A percentile compares a stretch with the other conserved stretches of the same genome.
Conservation (phyloP, 2,329 filamentous ascomycete genomes). For the Neofusicoccum sp. region DNA sequence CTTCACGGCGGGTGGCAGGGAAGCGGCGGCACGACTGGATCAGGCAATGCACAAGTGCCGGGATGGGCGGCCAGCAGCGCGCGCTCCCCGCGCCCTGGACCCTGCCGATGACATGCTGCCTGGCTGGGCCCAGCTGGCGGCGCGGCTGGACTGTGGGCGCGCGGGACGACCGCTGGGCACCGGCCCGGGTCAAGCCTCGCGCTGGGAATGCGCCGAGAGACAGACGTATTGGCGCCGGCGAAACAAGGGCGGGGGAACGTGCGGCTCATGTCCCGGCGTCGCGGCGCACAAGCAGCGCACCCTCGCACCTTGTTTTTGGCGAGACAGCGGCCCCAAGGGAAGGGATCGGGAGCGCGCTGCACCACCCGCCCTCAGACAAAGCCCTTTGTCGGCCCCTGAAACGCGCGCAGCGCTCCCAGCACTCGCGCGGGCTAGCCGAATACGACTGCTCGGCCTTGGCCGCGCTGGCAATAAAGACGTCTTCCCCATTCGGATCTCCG, state of each 20-base stretch:
- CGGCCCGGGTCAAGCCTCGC: conserved; percentile 2
- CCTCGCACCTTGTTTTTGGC: background rate
- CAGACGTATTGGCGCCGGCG: background rate
- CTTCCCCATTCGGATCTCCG: conserved; percentile 19
- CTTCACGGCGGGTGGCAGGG: background rate
- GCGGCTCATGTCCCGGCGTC: conserved; percentile 5
- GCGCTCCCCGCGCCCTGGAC: conserved; percentile 15
- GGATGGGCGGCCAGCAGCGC: background rate
- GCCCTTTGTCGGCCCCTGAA: conserved; percentile 8
- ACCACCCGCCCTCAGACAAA: conserved; percentile 11
- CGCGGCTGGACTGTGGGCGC: background rate
- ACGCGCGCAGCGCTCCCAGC: background rate
- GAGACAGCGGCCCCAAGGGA: background rate
- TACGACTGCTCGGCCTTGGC: conserved; percentile 12
- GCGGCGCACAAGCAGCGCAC: background rate
- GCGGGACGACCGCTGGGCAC: conserved; percentile 12
- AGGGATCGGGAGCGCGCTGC: conserved; percentile 8
- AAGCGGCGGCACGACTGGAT: background rate
- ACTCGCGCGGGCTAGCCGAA: conserved; percentile 8
- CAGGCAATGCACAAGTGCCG: conserved; percentile 1
- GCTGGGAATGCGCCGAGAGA: conserved; percentile 14
- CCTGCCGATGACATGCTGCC: conserved; percentile 9
- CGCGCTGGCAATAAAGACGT: conserved; percentile 16
- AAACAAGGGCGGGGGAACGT: conserved; percentile 14
- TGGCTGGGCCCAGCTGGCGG: background rate